Base-by-base conservation (phyloP, 2,329 filamentous ascomycete species). In the Capronia epimyces region DNA sequence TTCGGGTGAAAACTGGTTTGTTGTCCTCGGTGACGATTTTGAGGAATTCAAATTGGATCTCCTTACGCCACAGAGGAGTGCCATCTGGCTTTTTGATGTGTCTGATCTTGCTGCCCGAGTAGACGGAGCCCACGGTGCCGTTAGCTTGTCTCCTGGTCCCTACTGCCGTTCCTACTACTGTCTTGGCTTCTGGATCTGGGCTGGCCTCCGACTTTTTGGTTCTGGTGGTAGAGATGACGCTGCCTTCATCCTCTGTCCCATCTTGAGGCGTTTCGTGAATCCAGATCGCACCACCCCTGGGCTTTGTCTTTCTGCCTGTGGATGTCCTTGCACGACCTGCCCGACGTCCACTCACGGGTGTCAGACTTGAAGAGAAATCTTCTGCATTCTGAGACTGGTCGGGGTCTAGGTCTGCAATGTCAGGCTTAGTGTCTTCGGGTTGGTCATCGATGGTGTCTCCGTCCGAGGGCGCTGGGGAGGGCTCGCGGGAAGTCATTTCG, bases 1-100 rank as follows among this genome's bases (percentile, higher is more conserved):
- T 86, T 66, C 95, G 95, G 65, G 89, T 95, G 68, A 98, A 98
- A 65, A 89, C 89, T 2, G 66, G 65, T 1, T 69, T 76, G 52
- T 77, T 71, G 63, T 84, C 79, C 62, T 82, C 76, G 63, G 83
- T 83, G 57, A 84, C 80, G 22, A 77, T 68, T 58, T 75, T 76
- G 50, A 84, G 70, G 59, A 84, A 84, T 64, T 82, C 78, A 61
- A 78, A 82, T 65, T 84, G 81, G 44, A 84, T 84, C 64, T 84
- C 81, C 65, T 81, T 82, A 63, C 81, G 75, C 81, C 80, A 84
- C 1, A 84, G 70, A 16, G 81, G 81, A 37, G 82, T 80, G 46
- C 81, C 81, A 62, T 84, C 81, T 57, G 83, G 80, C 63, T 84
- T 84, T 68, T 84, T 84, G 47, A 84, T 68, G 61, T 84, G 81